Evolutionary conservation across 345 rosid genomes (phyloP).

Genomic region (Kernera saxatilis): DNA sequence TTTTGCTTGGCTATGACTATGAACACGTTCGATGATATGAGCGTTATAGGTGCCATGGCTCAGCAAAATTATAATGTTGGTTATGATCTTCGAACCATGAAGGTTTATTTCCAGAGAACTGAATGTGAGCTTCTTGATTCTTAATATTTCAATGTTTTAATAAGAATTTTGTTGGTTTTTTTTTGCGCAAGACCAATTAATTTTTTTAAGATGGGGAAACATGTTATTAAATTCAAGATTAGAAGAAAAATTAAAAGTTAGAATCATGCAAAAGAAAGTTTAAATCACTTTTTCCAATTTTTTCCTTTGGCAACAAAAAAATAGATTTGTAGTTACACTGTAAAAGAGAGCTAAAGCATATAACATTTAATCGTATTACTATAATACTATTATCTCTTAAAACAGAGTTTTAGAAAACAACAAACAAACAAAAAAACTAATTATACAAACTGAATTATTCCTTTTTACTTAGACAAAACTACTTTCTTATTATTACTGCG

Average conservation of each 20-base stretch:
- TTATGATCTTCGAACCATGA: conserved; percentile 24
- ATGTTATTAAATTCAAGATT: neutral
- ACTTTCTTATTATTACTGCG: conserved; percentile 44
- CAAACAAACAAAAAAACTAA: conserved; percentile 5
- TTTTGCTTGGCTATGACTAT: conserved; percentile 46
- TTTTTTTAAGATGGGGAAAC: too few relatives aligned
- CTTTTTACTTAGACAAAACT: conserved; percentile 15
- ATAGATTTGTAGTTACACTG: neutral
- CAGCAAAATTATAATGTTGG: conserved; percentile 30
- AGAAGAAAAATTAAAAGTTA: neutral
- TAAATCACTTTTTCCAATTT: neutral
- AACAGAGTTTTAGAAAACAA: neutral
- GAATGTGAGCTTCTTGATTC: conserved; percentile 24
- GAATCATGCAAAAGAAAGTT: neutral
- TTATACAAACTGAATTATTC: conserved; percentile 22
- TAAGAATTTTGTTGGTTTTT: neutral
- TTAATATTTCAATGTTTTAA: neutral
- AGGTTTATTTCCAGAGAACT: conserved; percentile 25
- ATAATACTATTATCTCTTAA: neutral
- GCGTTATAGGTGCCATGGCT: conserved; percentile 36
- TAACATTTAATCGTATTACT: neutral
- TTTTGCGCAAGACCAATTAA: neutral
- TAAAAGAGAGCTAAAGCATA: neutral
- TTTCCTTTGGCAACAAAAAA: neutral
- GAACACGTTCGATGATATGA: conserved; percentile 27